phyloP scores from a whole-genome alignment of 768 basidiomycete species.

The Postia placenta region DNA sequence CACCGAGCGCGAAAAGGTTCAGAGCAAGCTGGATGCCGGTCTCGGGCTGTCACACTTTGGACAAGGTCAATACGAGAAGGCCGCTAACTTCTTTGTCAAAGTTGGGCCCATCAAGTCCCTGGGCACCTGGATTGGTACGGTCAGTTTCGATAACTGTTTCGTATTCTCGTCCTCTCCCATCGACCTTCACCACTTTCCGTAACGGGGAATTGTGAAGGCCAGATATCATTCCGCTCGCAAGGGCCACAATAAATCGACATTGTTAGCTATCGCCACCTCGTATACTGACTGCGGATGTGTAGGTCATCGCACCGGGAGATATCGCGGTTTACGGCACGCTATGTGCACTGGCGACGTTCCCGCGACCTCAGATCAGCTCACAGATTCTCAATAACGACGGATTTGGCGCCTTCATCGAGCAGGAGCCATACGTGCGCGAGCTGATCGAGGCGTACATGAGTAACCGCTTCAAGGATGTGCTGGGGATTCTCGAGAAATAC shows the following conservation, averaged over 20 bases:
- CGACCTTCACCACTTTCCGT: not conserved
- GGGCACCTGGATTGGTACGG: constrained; percentile 77
- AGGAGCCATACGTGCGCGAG: constrained; percentile 83
- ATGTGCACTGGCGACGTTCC: constrained; percentile 74
- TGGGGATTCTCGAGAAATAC: constrained; percentile 66
- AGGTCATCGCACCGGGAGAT: constrained; percentile 78
- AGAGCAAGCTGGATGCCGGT: constrained; percentile 78
- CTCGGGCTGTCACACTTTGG: constrained; percentile 72
- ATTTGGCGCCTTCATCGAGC: constrained; percentile 76
- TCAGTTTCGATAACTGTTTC: constrained; percentile 18
- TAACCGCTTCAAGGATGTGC: constrained; percentile 79
- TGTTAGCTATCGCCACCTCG: not conserved
- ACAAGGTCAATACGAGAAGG: constrained; percentile 70
- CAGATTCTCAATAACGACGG: constrained; percentile 61
- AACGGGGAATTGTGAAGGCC: too few species aligned
- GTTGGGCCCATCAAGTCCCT: constrained; percentile 60
- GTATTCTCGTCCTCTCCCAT: not conserved
- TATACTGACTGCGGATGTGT: not conserved
- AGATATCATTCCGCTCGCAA: too few species aligned
- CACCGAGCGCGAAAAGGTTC: constrained; percentile 59
- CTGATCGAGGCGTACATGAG: constrained; percentile 81
- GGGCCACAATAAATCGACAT: too few species aligned
- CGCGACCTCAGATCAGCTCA: constrained; percentile 62
- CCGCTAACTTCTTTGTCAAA: constrained; percentile 67
- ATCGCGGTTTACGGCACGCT: constrained; percentile 84